phyloP scores from a whole-genome alignment of 2,329 filamentous ascomycete genomes.

The Scedosporium dehoogii region DNA sequence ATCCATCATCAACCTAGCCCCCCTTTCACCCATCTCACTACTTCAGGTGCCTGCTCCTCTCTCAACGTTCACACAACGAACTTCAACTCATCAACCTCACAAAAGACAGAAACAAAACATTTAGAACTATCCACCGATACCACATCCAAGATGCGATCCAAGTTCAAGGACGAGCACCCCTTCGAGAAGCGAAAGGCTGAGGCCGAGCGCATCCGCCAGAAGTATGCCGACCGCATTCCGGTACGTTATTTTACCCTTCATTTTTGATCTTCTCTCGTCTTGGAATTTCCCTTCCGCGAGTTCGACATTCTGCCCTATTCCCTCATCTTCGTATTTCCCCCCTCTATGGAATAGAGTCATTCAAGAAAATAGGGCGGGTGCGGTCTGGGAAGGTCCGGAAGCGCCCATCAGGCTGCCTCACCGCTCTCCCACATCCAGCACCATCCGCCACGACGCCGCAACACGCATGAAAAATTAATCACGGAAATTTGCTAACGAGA shows the following conservation, averaged over 20 bases:
- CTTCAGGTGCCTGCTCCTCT: background rate
- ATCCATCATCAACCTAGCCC: background rate
- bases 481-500: background rate
- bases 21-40: background rate
- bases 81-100: background rate
- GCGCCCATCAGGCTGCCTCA: background rate
- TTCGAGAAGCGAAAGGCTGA: conserved; percentile 99
- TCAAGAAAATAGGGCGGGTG: background rate
- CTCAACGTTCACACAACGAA: background rate
- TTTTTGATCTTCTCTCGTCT: background rate
- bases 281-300: background rate
- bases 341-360: background rate
- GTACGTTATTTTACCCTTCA: conserved; percentile 46
- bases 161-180: conserved; percentile 99
- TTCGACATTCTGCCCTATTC: background rate
- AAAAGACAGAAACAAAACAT: background rate
- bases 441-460: background rate
- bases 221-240: conserved; percentile 96
- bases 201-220: conserved; percentile 97
- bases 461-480: background rate
- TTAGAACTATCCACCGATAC: background rate
- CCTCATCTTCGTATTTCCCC: background rate
- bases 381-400: background rate
- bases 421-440: background rate
- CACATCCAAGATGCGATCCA: conserved; percentile 73